Percentiles rank a stretch among this genome's conserved stretches.
phyloP scores from a whole-genome alignment of 495 filamentous ascomycete genomes.

The Apiosordaria backusii region DNA sequence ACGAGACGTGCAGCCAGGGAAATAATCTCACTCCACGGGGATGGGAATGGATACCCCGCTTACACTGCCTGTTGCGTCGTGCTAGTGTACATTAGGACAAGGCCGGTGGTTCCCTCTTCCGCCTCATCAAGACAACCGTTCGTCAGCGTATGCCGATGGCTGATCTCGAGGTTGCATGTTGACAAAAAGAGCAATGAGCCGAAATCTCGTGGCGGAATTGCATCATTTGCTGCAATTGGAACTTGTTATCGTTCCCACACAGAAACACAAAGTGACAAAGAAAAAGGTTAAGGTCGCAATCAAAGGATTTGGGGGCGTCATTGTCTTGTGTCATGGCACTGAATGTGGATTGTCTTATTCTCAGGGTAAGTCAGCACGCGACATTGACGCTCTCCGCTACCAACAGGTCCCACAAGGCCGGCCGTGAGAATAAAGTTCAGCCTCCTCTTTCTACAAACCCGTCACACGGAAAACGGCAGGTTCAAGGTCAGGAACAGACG shows the following conservation, averaged over 20 bases:
- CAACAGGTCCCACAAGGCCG: slow-evolving; percentile 4
- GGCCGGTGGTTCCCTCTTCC: not conserved
- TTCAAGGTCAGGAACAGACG: not conserved
- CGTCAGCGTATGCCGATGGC: not conserved
- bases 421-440: slow-evolving; percentile 17
- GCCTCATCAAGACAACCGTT: not conserved
- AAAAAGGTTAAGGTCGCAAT: slow-evolving; percentile 1
- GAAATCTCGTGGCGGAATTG: not conserved
- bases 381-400: not conserved
- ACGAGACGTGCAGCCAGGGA: not conserved
- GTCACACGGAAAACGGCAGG: slow-evolving; percentile 13
- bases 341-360: not conserved
- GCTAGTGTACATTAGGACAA: not conserved
- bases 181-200: not conserved
- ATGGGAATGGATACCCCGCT: not conserved
- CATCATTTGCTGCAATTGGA: slow-evolving; percentile 10
- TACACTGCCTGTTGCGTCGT: not conserved
- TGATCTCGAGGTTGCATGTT: not conserved
- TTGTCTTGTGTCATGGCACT: not conserved
- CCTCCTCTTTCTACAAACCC: slow-evolving; percentile 13
- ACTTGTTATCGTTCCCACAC: not conserved
- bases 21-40: not conserved
- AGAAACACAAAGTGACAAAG: slow-evolving; percentile 2
- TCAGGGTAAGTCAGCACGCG: slow-evolving; percentile 2
- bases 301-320: slow-evolving; percentile 6